Base-by-base conservation (phyloP, 768 basidiomycete genomes). In the Leccinum longicurvipes region DNA sequence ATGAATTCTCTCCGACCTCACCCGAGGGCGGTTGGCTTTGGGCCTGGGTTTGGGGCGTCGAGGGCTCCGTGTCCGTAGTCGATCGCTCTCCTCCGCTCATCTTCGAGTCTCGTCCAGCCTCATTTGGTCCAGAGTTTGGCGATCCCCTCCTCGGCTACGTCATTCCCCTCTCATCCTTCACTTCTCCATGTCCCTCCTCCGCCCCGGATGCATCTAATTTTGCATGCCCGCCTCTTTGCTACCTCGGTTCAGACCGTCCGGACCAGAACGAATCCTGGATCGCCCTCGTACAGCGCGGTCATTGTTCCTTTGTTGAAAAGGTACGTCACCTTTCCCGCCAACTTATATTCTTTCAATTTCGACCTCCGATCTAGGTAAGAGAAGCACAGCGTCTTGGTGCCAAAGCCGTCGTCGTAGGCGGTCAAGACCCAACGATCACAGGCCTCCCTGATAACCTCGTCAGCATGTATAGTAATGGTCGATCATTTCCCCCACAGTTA, bases 381-480 rank as follows among this genome's bases (percentile, higher is more conserved):
- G 83, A 85, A 62, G 88, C 86, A 7, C 81, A 85, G 66, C 61
- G 66, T 44, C 74, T 91, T 21, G 94, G 94, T 10, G 94, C 95
- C 6, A 82, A 77, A 63, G 96, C 87, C 4, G 86, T 97, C 46
- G 85, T 98, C n/a, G 91, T 98, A 8, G 96, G 95, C 34, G 95
- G 95, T 32, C 80, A 86, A 60, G 77, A 86, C 63, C 85, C 86
- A 19, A 82, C 79, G 19, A 65, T 79, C 55, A 80, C 78, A 32
- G 90, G 85, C 7, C 80, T 81, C 59, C 82, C 93, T 32, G 87
- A 93, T 66, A 79, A 82, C 25, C 77, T 97, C 58, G 80, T 94
- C 51, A 93, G 89, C 63, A 95, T 97, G 91, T 97, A 90, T 73
- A 91, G 88, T 70, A 90, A 89, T 72, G 89, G 94, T 94, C 60